Evolutionary conservation across 2,329 filamentous ascomycete genomes (phyloP), one percentile per base, ranked within the genome.

Genomic region (Calonectria pauciramosa): DNA sequence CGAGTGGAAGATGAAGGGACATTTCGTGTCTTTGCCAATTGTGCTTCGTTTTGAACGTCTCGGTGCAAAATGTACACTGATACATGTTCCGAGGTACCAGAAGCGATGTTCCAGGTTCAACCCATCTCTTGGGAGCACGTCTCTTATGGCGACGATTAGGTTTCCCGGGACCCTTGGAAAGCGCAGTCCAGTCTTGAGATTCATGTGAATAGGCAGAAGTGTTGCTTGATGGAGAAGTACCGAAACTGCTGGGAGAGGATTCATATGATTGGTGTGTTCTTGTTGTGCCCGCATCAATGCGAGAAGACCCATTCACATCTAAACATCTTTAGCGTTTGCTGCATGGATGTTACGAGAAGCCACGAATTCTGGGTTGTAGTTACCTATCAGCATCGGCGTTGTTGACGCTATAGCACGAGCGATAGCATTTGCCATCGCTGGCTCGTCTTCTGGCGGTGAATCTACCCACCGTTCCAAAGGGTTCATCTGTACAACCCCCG

Each of bases 381-480:
- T 51, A 79, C 72, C 67, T 4, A 72, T 74, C 2, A 69, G 52
- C 5, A 75, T 54, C 0, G 78, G 78, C 8, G 79, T 78, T 2
- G 38, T 41, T 36, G 83, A 71, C 0, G 83, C 83, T 1, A 78
- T 68, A 4, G 83, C 81, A 49, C 44, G 44, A 23, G 44, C 44
- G 8, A 85, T 85, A 10, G 79, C 82, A 14, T 80, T 77, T 0
- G 83, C 79, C 9, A 77, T 69, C 7, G 82, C 83, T 1, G 80
- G 79, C 75, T 86, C 80, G 77, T 85, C 71, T 74, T 84, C 70
- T 14, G 85, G 76, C 13, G 82, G 83, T 0, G 83, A 84, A 23
- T 83, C 81, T 16, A 82, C 76, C 83, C 83, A 84, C 68, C 82
- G 71, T 36, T 84, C 77, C 60, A 84, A 67, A 3, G 82, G 81